Base-by-base conservation (phyloP, 495 filamentous ascomycete species). In the Cercophora samala region DNA sequence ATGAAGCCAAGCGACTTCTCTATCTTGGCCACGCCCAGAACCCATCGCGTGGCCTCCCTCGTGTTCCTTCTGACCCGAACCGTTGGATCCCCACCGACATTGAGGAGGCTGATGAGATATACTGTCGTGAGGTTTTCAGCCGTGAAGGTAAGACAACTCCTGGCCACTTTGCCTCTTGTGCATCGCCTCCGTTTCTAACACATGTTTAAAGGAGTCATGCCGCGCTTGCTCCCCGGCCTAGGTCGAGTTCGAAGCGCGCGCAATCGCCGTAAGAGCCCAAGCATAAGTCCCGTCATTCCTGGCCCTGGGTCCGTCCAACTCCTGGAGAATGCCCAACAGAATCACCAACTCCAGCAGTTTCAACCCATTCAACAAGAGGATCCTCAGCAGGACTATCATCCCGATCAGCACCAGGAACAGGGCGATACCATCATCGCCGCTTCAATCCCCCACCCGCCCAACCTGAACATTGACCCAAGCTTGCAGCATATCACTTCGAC, bases 41-140 rank as follows among this genome's bases (percentile, higher is more conserved):
- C 18, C 22, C 21, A 6, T n/a, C 19, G 58, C 22, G 58, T n/a
- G 58, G 58, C 9, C 22, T 25, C 23, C 58, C 58, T 29, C 22
- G 58, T n/a, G 58, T 60, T n/a, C 58, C 58, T 26, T 60, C 58
- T 6, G 58, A 60, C 22, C 58, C 58, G 8, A 29, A 32, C 24
- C 58, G 58, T 8, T 60, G 58, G 58, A 18, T 60, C 23, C 58
- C 58, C 18, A 25, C 58, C 18, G 58, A 60, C 24, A 29, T 60
- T 11, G 17, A 32, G 58, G 24, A 19, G 26, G 58, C 58, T 24
- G 54, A 58, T 21, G 19, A 21, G 19, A 58, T 58, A 3, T 46
- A 46, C 37, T 46, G 37, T 13, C 37, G 37, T 3, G 37, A 46
- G 37, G 37, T 46, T 2, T 46, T 46, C 37, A 46, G 37, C 37